These are phyloP conservation scores for Phytomonas sp. DNA, from an alignment of 208 protist species.

Conservation along the genomic window DNA sequence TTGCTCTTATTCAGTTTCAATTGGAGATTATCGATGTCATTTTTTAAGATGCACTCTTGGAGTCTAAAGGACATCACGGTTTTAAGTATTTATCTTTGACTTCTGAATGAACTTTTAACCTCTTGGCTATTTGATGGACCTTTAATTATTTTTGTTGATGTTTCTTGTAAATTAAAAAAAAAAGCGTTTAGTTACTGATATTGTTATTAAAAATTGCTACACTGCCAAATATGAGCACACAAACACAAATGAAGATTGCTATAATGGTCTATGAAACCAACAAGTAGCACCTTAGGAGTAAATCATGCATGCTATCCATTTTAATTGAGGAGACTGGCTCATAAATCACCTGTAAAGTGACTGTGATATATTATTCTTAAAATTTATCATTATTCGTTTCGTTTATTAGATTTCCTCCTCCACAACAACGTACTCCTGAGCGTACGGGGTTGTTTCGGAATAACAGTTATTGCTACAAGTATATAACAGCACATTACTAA, in stretches of 20 bases:
- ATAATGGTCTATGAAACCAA: neutral
- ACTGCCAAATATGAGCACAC: neutral
- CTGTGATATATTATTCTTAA: conserved; percentile 2
- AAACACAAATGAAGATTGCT: neutral
- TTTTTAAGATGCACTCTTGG: conserved; percentile 20
- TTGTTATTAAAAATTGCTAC: neutral
- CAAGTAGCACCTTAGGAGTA: neutral
- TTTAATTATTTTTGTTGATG: neutral
- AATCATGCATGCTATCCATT: neutral
- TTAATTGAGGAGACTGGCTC: neutral
- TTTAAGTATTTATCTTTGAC: neutral
- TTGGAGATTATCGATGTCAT: conserved; percentile 19
- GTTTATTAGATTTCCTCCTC: conserved; percentile 70
- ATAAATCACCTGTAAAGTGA: conserved; percentile 2
- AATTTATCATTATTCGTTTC: conserved; percentile 8
- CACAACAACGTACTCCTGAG: conserved; percentile 53
- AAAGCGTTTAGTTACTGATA: neutral
- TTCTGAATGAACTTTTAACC: conserved; percentile 9
- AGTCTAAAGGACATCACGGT: neutral
- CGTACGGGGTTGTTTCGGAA: conserved; percentile 33
- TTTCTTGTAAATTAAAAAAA: conserved; percentile 14
- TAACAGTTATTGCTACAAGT: conserved; percentile 75
- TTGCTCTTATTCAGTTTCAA: conserved; percentile 15
- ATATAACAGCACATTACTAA: conserved; percentile 75
- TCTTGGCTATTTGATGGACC: neutral